Conservation (phyloP, 2,329 filamentous ascomycete species). For the Epichloe bromicola region DNA sequence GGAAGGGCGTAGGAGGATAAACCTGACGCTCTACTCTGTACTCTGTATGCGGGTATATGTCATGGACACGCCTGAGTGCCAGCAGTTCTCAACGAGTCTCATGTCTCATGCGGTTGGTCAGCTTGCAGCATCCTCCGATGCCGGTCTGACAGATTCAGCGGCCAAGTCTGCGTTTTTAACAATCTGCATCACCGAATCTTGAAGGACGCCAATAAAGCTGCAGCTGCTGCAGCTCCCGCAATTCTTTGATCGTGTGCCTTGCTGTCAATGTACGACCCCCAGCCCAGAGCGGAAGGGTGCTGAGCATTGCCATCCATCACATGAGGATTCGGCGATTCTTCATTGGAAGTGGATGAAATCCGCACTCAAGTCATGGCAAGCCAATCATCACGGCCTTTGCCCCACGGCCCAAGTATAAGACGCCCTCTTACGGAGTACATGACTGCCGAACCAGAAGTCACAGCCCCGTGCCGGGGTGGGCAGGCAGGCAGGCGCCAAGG, state of each 20-base stretch:
- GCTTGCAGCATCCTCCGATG: slow-evolving; percentile 21
- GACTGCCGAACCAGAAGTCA: slow-evolving; percentile 53
- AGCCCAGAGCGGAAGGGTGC: slow-evolving; percentile 38
- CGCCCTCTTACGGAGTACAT: slow-evolving; percentile 46
- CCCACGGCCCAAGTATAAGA: slow-evolving; percentile 30
- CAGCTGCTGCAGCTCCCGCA: slow-evolving; percentile 22
- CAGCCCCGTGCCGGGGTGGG: slow-evolving; percentile 28
- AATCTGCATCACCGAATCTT: slow-evolving; percentile 45
- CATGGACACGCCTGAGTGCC: slow-evolving; percentile 36
- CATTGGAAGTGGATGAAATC: slow-evolving; percentile 53
- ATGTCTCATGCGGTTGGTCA: slow-evolving; percentile 24
- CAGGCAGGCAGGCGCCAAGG: slow-evolving; percentile 31
- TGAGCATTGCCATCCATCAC: slow-evolving; percentile 49
- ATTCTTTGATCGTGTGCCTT: slow-evolving; percentile 46
- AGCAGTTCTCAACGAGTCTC: slow-evolving; percentile 22
- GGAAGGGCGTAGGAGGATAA: slow-evolving; percentile 15
- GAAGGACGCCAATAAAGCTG: slow-evolving; percentile 19
- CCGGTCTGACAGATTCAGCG: slow-evolving; percentile 35
- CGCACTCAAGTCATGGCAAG: slow-evolving; percentile 19
- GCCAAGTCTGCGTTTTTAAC: slow-evolving; percentile 47
- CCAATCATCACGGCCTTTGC: slow-evolving; percentile 35
- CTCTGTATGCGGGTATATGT: slow-evolving; percentile 27
- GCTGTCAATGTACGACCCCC: slow-evolving; percentile 46
- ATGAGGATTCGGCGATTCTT: slow-evolving; percentile 53
- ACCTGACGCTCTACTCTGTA: slow-evolving; percentile 2